Evolutionary conservation across 2,329 filamentous ascomycete genomes (phyloP).

Genomic region (Exophiala sp.): DNA sequence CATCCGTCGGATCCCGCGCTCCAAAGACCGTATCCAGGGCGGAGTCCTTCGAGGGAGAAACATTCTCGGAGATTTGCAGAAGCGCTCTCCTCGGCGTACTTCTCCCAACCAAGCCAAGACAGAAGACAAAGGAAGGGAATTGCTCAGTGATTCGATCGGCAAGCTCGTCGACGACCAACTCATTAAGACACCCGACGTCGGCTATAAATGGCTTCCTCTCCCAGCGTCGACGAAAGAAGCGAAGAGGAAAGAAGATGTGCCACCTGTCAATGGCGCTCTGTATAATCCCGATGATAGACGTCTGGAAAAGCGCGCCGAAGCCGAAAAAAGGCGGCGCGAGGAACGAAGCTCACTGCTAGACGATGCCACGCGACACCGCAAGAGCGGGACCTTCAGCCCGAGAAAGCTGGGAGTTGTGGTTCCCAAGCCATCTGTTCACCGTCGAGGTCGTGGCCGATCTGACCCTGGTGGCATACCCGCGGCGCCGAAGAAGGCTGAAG

Average conservation of each 20-base stretch:
- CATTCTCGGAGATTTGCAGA: slow-evolving; percentile 27
- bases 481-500: background rate
- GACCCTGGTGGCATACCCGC: background rate
- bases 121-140: too few relatives aligned
- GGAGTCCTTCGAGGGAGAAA: slow-evolving; percentile 36
- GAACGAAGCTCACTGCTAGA: background rate
- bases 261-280: background rate
- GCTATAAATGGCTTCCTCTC: background rate
- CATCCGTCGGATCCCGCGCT: slow-evolving; percentile 36
- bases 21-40: slow-evolving; percentile 39
- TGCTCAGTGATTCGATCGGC: slow-evolving; percentile 8
- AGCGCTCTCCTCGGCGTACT: slow-evolving; percentile 10
- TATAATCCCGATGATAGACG: background rate
- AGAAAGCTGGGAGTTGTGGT: background rate
- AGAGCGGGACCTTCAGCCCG: background rate
- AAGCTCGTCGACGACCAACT: too few relatives aligned
- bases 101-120: background rate
- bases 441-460: background rate
- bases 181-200: too few relatives aligned
- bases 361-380: background rate
- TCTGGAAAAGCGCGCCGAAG: slow-evolving; percentile 1
- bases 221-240: background rate
- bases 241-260: background rate
- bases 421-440: background rate
- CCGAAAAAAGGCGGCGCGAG: background rate